Conservation (phyloP, 257 asterid species). For the Solanum pinnatisectum region DNA sequence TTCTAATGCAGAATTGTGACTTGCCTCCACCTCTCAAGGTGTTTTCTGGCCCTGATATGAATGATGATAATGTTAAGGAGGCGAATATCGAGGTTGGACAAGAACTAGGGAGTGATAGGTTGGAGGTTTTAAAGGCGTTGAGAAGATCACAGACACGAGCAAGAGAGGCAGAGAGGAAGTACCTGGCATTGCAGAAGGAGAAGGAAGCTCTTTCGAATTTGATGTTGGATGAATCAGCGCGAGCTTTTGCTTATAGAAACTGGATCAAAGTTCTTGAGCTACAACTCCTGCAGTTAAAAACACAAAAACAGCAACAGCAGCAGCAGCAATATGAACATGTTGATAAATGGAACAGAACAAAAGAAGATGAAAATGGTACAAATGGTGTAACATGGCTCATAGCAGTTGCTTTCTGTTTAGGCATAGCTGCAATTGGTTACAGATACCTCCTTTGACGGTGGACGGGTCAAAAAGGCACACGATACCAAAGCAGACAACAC, state of each 20-base stretch:
- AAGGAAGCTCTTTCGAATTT: slow-evolving; percentile 24
- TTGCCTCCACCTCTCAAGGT: slow-evolving; percentile 61
- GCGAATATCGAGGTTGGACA: background rate
- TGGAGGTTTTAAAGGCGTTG: slow-evolving; percentile 47
- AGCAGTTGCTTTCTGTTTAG: slow-evolving; percentile 34
- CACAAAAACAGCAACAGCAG: background rate
- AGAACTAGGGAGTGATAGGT: slow-evolving; percentile 13
- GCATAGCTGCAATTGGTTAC: slow-evolving; percentile 28
- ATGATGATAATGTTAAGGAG: background rate
- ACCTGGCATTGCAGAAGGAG: slow-evolving; percentile 21
- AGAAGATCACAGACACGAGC: slow-evolving; percentile 58
- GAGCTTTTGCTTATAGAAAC: slow-evolving; percentile 29
- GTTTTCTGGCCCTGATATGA: slow-evolving; percentile 22
- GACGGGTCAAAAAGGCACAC: background rate
- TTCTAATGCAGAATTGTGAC: slow-evolving; percentile 57
- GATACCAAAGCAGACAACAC: background rate
- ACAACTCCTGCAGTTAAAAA: slow-evolving; percentile 12
- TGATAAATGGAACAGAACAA: background rate
- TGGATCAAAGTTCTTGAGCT: slow-evolving; percentile 43
- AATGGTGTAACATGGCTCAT: slow-evolving; percentile 15
- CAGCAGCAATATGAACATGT: background rate
- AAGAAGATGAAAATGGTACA: slow-evolving; percentile 8
- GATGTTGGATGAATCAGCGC: slow-evolving; percentile 32
- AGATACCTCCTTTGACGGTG: slow-evolving; percentile 2
- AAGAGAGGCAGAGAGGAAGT: slow-evolving; percentile 56